These are phyloP conservation scores for Zygosaccharomyces gambellarensis DNA, from an alignment of 805 yeast species.

Conservation along the genomic window DNA sequence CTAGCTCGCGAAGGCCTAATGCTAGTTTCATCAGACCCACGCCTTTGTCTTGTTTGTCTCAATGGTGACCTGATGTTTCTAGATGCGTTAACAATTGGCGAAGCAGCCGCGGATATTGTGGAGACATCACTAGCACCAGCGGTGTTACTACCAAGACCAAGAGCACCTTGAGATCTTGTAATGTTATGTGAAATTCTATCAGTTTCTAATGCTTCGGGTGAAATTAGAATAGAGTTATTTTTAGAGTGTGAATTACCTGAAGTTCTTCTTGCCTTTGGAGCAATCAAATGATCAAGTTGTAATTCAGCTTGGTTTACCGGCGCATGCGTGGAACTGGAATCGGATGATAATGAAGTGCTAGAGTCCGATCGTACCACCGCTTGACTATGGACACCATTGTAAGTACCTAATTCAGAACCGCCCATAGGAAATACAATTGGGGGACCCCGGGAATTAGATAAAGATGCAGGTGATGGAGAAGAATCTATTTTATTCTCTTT, in stretches of 20 bases:
- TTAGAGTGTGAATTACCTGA: conserved; percentile 11
- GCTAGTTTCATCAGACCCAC: conserved; percentile 20
- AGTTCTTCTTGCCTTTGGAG: conserved; percentile 18
- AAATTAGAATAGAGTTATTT: conserved; percentile 9
- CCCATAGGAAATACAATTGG: conserved; percentile 5
- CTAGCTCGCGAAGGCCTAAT: conserved; percentile 9
- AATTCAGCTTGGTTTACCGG: conserved; percentile 7
- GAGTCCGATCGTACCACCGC: conserved; percentile 11
- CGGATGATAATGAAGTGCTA: conserved; percentile 12
- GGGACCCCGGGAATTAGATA: conserved; percentile 13
- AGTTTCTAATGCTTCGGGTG: conserved; percentile 11
- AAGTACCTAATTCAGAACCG: conserved; percentile 7
- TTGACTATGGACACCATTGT: conserved; percentile 6
- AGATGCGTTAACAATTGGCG: conserved; percentile 13
- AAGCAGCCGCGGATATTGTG: conserved; percentile 10
- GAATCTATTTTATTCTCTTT: conserved; percentile 12
- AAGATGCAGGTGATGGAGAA: conserved; percentile 9
- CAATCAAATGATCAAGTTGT: conserved; percentile 13
- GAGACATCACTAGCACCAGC: conserved; percentile 6
- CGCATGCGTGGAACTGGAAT: conserved; percentile 8
- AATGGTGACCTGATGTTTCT: conserved; percentile 13
- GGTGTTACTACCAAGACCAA: neutral
- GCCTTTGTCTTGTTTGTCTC: conserved; percentile 14
- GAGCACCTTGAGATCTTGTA: conserved; percentile 4
- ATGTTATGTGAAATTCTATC: conserved; percentile 7